These are phyloP conservation scores for Pyrenophora graminea DNA, from an alignment of 2,329 filamentous ascomycete species.

Conservation along the genomic window DNA sequence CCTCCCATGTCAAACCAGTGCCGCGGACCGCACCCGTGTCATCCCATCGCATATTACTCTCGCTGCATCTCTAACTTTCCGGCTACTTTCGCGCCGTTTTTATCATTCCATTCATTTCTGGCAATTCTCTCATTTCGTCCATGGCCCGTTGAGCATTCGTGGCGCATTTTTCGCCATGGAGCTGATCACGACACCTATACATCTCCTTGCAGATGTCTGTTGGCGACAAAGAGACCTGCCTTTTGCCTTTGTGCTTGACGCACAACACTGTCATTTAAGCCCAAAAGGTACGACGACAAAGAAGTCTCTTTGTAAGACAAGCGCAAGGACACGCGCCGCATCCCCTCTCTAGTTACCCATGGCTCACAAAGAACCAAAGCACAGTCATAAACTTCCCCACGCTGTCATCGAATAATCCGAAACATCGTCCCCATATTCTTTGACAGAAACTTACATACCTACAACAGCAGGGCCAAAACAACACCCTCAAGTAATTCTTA, in stretches of 20 bases:
- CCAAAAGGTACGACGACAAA: constrained; percentile 2
- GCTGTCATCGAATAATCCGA: constrained; percentile 3
- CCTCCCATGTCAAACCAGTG: constrained; percentile 22
- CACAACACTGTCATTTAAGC: background rate
- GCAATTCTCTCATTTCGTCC: constrained; percentile 2
- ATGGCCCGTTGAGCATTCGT: constrained; percentile 30
- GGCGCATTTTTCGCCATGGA: constrained; percentile 36
- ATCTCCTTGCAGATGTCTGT: constrained; percentile 29
- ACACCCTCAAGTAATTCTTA: constrained; percentile 8
- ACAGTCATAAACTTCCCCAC: constrained; percentile 1
- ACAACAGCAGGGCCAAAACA: constrained; percentile 14
- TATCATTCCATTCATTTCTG: constrained; percentile 2
- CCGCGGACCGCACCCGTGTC: constrained; percentile 17
- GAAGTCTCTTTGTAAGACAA: background rate
- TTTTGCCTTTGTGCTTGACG: constrained; percentile 10
- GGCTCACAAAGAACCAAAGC: constrained; percentile 3
- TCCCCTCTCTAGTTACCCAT: background rate
- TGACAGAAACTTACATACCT: constrained; percentile 5
- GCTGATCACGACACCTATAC: constrained; percentile 24
- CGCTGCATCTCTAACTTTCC: constrained; percentile 15
- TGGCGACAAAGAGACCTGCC: constrained; percentile 24
- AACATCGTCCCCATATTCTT: background rate
- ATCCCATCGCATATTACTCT: constrained; percentile 27
- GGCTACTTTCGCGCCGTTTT: constrained; percentile 12
- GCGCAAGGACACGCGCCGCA: background rate